Percentiles rank a stretch among this genome's conserved stretches.
These are phyloP conservation scores for Clonostachys solani DNA, from an alignment of 2,329 filamentous ascomycete genomes.

Conservation along the genomic window DNA sequence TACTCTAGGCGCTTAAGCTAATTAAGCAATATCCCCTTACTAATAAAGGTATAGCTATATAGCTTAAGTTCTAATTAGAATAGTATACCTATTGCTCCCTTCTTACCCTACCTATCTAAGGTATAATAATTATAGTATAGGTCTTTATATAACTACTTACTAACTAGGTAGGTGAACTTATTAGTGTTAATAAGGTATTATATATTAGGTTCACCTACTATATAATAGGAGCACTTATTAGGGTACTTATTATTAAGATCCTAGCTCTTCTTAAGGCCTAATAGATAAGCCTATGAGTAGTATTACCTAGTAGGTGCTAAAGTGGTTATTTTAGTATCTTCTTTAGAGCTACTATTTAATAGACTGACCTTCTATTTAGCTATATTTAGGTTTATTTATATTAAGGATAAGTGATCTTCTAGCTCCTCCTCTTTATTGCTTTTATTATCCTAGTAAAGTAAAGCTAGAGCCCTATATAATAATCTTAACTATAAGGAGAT, in stretches of 20 bases:
- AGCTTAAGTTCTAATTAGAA: slow-evolving; percentile 33
- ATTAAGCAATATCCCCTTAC: slow-evolving; percentile 31
- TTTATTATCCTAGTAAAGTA: no score
- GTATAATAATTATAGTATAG: background rate
- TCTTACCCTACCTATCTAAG: slow-evolving; percentile 13
- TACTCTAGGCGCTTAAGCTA: slow-evolving; percentile 25
- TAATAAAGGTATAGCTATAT: slow-evolving; percentile 36
- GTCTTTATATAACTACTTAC: no score
- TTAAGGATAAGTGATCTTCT: no score
- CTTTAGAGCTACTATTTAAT: background rate
- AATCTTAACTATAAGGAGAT: no score
- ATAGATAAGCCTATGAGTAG: slow-evolving; percentile 6
- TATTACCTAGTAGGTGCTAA: background rate
- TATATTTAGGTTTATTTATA: no score
- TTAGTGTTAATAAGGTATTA: background rate
- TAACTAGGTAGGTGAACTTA: background rate
- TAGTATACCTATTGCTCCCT: slow-evolving; percentile 29
- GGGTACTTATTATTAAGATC: slow-evolving; percentile 6
- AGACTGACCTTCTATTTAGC: no score
- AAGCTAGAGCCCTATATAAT: no score
- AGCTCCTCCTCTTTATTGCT: no score
- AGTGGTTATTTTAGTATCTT: background rate
- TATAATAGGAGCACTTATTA: background rate
- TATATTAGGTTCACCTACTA: slow-evolving; percentile 22
- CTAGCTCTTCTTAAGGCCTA: slow-evolving; percentile 7